Conservation (phyloP, 805 yeast genomes). For the Teunomyces tritomae region DNA sequence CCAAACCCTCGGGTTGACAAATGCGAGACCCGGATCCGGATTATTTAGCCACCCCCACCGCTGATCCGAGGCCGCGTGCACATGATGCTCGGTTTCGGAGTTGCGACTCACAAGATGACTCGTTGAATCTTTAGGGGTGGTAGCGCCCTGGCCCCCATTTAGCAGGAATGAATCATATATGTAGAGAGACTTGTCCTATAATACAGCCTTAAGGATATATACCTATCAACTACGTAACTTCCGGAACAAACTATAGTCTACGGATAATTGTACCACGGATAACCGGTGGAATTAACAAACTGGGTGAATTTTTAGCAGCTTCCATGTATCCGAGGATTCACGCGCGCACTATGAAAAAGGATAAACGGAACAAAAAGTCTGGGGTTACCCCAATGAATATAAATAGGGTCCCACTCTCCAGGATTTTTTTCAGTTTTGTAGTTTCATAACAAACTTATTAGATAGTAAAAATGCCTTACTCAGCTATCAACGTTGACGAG, state of each 20-base stretch:
- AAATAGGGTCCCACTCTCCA: background rate
- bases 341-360: slow-evolving; percentile 2
- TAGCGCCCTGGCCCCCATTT: background rate
- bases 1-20: background rate
- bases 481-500: slow-evolving; percentile 53
- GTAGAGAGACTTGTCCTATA: too few relatives aligned
- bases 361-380: slow-evolving; percentile 7
- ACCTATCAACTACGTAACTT: background rate
- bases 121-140: background rate
- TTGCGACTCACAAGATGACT: background rate
- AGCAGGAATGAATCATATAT: too few relatives aligned
- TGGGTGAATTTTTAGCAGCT: background rate
- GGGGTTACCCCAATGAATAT: slow-evolving; percentile 6
- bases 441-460: background rate
- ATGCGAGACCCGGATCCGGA: slow-evolving; percentile 3
- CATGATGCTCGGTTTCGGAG: slow-evolving; percentile 2
- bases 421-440: background rate
- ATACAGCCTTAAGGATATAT: too few relatives aligned
- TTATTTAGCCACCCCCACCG: slow-evolving; percentile 2
- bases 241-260: background rate
- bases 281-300: background rate
- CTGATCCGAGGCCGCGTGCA: slow-evolving; percentile 3
- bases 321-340: slow-evolving; percentile 7
- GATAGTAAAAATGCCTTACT: slow-evolving; percentile 44
- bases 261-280: background rate